Base-by-base conservation (phyloP, 352 stramenopile species). In the Pythium dissotocum region DNA sequence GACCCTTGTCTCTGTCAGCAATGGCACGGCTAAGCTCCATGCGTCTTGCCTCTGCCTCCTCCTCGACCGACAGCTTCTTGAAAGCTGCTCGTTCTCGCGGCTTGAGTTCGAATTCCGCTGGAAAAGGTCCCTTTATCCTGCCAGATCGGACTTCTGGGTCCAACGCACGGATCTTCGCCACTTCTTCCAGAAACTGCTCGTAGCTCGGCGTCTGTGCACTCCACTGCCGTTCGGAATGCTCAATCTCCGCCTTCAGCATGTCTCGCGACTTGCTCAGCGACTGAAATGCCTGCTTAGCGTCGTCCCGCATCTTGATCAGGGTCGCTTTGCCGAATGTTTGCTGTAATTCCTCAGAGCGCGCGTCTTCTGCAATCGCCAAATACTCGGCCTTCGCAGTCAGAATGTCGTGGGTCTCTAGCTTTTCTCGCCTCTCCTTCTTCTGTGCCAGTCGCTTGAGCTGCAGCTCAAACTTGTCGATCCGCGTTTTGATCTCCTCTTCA, bases 11-110 rank as follows among this genome's bases (percentile, higher is more conserved):
- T 1, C 85, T 78, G 40, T 83, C 77, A 0, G 85, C 85, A 21
- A 94, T 92, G 26, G 85, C 85, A 26, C 66, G 71, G 40, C 82
- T 84, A 16, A 94, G 74, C 61, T 94, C 85, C 10, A 58, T 24
- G 30, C 79, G 80, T 16, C 85, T 59, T n/a, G 81, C 85, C 52
- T 88, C 62, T 0, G 82, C 82, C 61, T 94, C 85, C 70, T 94
- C 85, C 33, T 94, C 83, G 0, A 89, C 83, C n/a, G 85, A 94
- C 24, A 94, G 68, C 52, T 94, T 94, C 52, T 92, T 92, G 71
- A 91, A 91, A 33, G 79, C 65, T 0, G 84, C 83, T 21, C 83
- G 71, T 38, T 77, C 82, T 2, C 77, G 69, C 8, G 79, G 85
- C 40, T 88, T 77, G 59, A 87, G 49, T n/a, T 84, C 74, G 12